These are phyloP conservation scores for Exobasidium rhododendri DNA, from an alignment of 1,284 basidiomycete species.

Conservation along the genomic window DNA sequence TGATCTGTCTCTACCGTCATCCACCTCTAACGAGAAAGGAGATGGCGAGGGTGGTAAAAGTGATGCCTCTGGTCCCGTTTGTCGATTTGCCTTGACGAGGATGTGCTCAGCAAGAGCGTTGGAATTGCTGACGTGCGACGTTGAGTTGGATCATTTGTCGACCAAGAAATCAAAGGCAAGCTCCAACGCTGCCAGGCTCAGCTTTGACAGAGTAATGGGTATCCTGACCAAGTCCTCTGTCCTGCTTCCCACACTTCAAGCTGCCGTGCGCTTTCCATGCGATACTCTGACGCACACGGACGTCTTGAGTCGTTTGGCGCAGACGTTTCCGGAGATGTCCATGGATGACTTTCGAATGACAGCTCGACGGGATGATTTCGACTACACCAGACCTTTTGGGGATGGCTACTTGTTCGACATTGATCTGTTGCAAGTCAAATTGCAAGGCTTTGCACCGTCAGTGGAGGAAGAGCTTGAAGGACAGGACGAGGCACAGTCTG, in stretches of 20 bases:
- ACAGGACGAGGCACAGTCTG: constrained; percentile 14
- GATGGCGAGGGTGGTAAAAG: constrained; percentile 54
- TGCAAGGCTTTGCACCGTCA: constrained; percentile 55
- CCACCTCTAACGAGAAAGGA: constrained; percentile 17
- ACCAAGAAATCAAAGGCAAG: constrained; percentile 51
- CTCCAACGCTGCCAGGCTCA: constrained; percentile 57
- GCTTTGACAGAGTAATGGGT: constrained; percentile 63
- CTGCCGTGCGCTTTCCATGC: constrained; percentile 67
- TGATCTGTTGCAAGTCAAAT: constrained; percentile 37
- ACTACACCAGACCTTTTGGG: constrained; percentile 66
- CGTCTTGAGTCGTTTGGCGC: constrained; percentile 52
- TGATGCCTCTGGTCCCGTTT: constrained; percentile 57
- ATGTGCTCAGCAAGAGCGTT: constrained; percentile 72
- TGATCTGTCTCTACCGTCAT: constrained; percentile 40
- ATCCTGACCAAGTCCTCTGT: constrained; percentile 63
- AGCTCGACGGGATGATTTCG: constrained; percentile 62
- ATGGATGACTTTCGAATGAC: constrained; percentile 62
- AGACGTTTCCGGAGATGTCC: constrained; percentile 52
- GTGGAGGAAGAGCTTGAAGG: constrained; percentile 21
- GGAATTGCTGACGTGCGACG: constrained; percentile 60
- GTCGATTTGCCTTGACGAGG: constrained; percentile 63
- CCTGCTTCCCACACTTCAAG: constrained; percentile 63
- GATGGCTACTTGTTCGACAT: constrained; percentile 69
- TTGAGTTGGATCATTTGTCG: constrained; percentile 32
- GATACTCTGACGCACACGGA: constrained; percentile 67